Percentiles rank a stretch among this genome's conserved stretches.
These are phyloP conservation scores for Mentha longifolia DNA, from an alignment of 257 asterid genomes.

Conservation along the genomic window DNA sequence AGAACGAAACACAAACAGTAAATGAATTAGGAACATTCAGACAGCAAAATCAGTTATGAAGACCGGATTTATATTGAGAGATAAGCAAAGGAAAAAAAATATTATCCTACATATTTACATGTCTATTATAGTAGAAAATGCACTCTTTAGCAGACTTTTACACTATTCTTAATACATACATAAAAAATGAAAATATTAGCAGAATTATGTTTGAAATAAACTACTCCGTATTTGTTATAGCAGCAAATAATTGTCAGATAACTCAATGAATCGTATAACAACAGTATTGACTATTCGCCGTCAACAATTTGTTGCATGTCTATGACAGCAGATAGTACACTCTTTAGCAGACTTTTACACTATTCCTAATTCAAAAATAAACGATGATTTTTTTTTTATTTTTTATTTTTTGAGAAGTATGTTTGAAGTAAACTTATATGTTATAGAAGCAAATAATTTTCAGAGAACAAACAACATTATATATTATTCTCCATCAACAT, in stretches of 20 bases:
- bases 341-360: background rate
- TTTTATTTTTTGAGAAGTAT: background rate
- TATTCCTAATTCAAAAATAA: background rate
- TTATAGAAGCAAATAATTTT: background rate
- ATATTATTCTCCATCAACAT: background rate
- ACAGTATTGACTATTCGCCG: background rate
- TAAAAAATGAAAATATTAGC: background rate
- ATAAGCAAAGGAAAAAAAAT: background rate
- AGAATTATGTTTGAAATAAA: background rate
- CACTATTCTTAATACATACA: background rate
- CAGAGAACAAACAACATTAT: too few species aligned
- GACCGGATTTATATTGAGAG: background rate
- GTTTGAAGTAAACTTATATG: background rate
- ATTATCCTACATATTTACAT: too few species aligned
- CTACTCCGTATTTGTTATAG: background rate
- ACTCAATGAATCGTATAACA: too few species aligned
- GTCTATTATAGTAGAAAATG: too few species aligned
- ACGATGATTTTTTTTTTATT: background rate
- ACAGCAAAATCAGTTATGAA: background rate
- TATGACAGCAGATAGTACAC: background rate
- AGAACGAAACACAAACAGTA: constrained; percentile 5
- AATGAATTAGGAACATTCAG: background rate
- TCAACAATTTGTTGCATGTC: background rate
- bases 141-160: background rate
- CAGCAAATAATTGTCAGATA: background rate